Conservation (phyloP, 495 filamentous ascomycete genomes). For the Aspergillus panamensis region DNA sequence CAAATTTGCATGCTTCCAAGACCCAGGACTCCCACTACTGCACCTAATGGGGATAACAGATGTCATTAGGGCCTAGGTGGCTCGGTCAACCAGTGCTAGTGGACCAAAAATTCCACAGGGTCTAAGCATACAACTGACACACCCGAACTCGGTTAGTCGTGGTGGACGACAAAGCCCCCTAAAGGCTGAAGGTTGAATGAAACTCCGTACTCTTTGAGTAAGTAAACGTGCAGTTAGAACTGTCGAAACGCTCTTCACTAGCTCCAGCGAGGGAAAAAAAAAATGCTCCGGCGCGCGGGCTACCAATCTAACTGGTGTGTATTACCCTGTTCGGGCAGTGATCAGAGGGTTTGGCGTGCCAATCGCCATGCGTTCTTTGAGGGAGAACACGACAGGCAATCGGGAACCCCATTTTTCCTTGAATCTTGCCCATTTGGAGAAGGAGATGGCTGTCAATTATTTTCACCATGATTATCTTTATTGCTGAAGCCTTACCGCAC, state of each 20-base stretch:
- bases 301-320: conserved; percentile 19
- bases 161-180: neutral
- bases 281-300: conserved; percentile 17
- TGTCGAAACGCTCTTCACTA: conserved; percentile 16
- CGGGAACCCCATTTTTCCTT: conserved; percentile 12
- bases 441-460: conserved; percentile 9
- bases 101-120: conserved; percentile 1
- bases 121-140: conserved; percentile 11
- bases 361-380: conserved; percentile 18
- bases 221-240: conserved; percentile 10
- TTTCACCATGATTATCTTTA: conserved; percentile 17
- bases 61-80: conserved; percentile 3
- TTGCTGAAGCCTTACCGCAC: conserved; percentile 12
- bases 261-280: conserved; percentile 10
- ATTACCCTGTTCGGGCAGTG: conserved; percentile 25
- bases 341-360: conserved; percentile 21
- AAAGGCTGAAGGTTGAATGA: conserved; percentile 7
- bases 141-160: conserved; percentile 5
- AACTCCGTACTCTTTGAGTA: neutral
- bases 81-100: neutral
- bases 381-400: conserved; percentile 15
- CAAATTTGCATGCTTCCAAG: conserved; percentile 4
- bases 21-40: conserved; percentile 4
- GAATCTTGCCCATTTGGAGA: conserved; percentile 15
- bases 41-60: conserved; percentile 11